Evolutionary conservation across 2,329 filamentous ascomycete species (phyloP).

Genomic region (Botrytis byssoidea): DNA sequence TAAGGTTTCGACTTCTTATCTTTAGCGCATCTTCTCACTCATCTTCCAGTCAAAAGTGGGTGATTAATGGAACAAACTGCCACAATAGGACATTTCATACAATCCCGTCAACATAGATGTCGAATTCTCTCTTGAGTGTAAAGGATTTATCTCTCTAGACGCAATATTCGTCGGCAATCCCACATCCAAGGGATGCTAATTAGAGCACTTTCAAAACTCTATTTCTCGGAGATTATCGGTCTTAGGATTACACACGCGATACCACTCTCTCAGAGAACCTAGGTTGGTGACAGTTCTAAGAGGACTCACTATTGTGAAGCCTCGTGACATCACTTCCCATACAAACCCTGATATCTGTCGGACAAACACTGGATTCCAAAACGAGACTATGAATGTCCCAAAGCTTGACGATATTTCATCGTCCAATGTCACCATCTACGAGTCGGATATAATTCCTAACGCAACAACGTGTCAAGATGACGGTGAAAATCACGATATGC

Average conservation of each 20-base stretch:
- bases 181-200: neutral
- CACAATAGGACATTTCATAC: conserved; percentile 9
- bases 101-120: neutral
- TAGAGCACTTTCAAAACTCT: neutral
- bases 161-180: neutral
- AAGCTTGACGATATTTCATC: conserved; percentile 6
- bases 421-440: neutral
- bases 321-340: neutral
- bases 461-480: neutral
- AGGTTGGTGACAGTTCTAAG: neutral
- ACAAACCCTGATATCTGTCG: neutral
- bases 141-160: neutral
- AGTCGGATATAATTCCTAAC: neutral
- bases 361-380: neutral
- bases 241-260: neutral
- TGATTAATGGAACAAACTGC: neutral
- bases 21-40: neutral
- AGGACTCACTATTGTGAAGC: neutral
- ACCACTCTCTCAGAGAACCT: neutral
- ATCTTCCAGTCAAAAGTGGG: conserved; percentile 13
- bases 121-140: neutral
- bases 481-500: conserved; percentile 1
- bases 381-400: conserved; percentile 8
- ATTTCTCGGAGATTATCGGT: neutral
- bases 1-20: conserved; percentile 8